Base-by-base conservation (phyloP, 208 protist genomes). In the Tritrichomonas musculus region DNA sequence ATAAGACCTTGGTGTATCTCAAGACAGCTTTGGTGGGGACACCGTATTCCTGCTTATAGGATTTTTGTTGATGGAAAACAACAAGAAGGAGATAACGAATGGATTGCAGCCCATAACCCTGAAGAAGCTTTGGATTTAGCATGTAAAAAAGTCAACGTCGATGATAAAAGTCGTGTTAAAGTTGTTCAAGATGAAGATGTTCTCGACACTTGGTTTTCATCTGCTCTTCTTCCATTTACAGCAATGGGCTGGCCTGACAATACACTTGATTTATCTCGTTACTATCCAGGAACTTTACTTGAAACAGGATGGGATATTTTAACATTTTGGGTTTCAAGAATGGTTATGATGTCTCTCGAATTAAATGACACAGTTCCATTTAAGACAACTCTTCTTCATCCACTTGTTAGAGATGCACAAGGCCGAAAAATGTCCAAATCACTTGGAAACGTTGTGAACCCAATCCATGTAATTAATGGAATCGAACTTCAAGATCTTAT, bases 241-340 rank as follows among this genome's bases (percentile, higher is more conserved):
- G 97, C 97, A 3, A 94, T 99, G 17, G 98, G 97, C 50, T 99
- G 98, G 98, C 98, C 92, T 60, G 66, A 84, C 44, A 50, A 69
- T 27, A 80, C n/a, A n/a, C 82, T 94, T 30, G 98, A 99, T 94
- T 97, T 98, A 94, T 94, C 98, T 88, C 95, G 96, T 39, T 99
- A 98, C 95, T 99, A 98, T 95, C 99, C 99, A 64, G 98, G 95
- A 53, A 94, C 95, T 33, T 93, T 99, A 14, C 97, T 99, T 93
- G 99, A 99, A 96, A 99, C 99, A 33, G 99, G 99, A 36, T 94
- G 97, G 92, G 99, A 99, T 96, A 99, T 99, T 94, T 93, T 99
- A 41, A 99, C 99, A 96, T 99, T 99, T 96, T 99, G 99, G 99
- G 99, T 99, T 8, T 99, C 99, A 30, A 96, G 99, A 93, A 99